Evolutionary conservation across 2,329 filamentous ascomycete species (phyloP), one percentile per base, ranked within the genome.

Genomic region (Metarhizium album): DNA sequence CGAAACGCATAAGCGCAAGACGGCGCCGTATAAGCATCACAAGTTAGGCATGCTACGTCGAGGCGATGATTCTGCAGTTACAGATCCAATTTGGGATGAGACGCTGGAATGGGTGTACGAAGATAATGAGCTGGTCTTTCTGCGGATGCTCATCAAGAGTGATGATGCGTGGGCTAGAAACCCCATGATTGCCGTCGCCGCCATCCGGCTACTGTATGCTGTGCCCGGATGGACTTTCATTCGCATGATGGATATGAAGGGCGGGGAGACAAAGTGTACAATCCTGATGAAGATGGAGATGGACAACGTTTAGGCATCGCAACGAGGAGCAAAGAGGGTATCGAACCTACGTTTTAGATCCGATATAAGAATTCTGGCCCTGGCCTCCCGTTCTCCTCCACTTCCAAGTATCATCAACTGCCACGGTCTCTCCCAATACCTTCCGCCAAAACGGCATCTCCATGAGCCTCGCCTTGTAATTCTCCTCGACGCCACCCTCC

Each of bases 21-120:
- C 82, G 1, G 57, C 63, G 0, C 67, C 71, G 0, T 86, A 84
- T 65, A 78, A 75, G 55, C 78, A 80, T 49, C 80, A 82, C 60
- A 77, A 72, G 54, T 59, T 70, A 0, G 75, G 74, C 0, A 74
- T 82, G 51, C 62, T 83, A 46, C 79, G 82, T 61, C 67, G 68
- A 29, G 76, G 74, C 18, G 77, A 80, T 50, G 82, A 80, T 54
- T 77, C 82, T 2, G 73, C 75, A 0, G 62, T 72, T 0, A 82
- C 73, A 0, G 80, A 85, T 53, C 82, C 83, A 0, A 47, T 86
- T 7, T 86, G 81, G 82, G 74, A 85, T 55, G 80, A 86, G 62
- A 70, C 68, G 14, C 67, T 86, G 8, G 80, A 83, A 59, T 86
- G 83, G 83, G 78, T 82, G 53, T 86, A 78, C 57, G 78, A 83